These are phyloP conservation scores for Strobilomyces dryophilus DNA, from an alignment of 768 basidiomycete genomes.

Conservation along the genomic window DNA sequence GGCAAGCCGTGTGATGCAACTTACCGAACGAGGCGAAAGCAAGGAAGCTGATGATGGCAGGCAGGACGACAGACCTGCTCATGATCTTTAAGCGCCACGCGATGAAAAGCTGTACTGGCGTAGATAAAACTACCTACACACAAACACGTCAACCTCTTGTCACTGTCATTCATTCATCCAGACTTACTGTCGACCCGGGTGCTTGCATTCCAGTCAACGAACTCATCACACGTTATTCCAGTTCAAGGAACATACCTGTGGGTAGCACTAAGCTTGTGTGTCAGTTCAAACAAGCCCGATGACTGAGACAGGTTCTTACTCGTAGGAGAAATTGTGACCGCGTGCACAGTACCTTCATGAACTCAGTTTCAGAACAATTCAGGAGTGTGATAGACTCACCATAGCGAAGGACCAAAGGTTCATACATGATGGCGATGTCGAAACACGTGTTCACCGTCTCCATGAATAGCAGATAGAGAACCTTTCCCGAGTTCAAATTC, in stretches of 20 bases:
- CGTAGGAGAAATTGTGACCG: not conserved
- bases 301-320: not conserved
- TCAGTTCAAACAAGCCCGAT: too few relatives aligned
- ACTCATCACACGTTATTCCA: not conserved
- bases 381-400: constrained; percentile 25
- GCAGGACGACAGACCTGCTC: constrained; percentile 25
- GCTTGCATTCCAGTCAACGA: not conserved
- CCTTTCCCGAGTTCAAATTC: not conserved
- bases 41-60: constrained; percentile 19
- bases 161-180: not conserved
- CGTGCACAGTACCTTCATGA: constrained; percentile 21
- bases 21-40: not conserved
- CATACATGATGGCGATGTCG: constrained; percentile 43
- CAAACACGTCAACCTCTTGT: too few relatives aligned
- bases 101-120: constrained; percentile 19
- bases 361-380: constrained; percentile 6
- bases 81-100: constrained; percentile 39
- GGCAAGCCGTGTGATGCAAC: not conserved
- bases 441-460: constrained; percentile 48
- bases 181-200: not conserved
- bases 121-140: constrained; percentile 40
- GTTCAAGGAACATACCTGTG: constrained; percentile 1
- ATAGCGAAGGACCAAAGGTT: constrained; percentile 43
- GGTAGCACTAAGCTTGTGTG: too few relatives aligned
- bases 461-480: not conserved